Evolutionary conservation across 2,329 filamentous ascomycete species (phyloP).

Genomic region (Bipolaris sorokiniana): DNA sequence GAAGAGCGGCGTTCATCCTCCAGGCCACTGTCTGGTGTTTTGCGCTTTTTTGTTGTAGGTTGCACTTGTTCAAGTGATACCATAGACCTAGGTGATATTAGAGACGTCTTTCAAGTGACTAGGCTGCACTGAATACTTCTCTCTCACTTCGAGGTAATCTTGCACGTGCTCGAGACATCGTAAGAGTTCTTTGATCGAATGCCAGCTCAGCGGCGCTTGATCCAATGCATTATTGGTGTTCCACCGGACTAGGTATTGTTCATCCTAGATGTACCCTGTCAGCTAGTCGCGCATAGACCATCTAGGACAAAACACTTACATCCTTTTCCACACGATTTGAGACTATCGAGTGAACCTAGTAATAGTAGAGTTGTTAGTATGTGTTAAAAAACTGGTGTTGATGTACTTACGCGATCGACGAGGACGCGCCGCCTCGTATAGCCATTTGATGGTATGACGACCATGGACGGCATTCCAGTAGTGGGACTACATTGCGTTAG

Average conservation of each 20-base stretch:
- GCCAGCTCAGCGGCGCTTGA: slow-evolving; percentile 52
- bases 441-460: slow-evolving; percentile 33
- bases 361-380: neutral
- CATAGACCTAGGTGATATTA: slow-evolving; percentile 20
- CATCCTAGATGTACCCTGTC: slow-evolving; percentile 38
- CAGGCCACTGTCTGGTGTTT: slow-evolving; percentile 26
- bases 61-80: neutral
- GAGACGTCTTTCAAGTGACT: neutral
- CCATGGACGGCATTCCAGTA: slow-evolving; percentile 35
- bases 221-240: slow-evolving; percentile 15
- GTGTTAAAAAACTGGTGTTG: neutral
- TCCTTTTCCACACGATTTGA: slow-evolving; percentile 35
- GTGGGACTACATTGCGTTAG: slow-evolving; percentile 11
- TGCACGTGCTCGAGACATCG: slow-evolving; percentile 52
- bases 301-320: slow-evolving; percentile 22
- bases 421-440: slow-evolving; percentile 28
- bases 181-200: slow-evolving; percentile 49
- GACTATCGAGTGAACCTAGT: slow-evolving; percentile 21
- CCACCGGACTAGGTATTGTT: slow-evolving; percentile 55
- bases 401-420: slow-evolving; percentile 30
- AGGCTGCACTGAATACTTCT: slow-evolving; percentile 26
- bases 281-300: slow-evolving; percentile 31
- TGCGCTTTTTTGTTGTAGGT: slow-evolving; percentile 30
- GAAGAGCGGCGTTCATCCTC: slow-evolving; percentile 29
- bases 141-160: slow-evolving; percentile 47